Percentiles rank a stretch among this genome's conserved stretches.
Evolutionary conservation across 768 basidiomycete species (phyloP).

Genomic region (Mycena floridula): DNA sequence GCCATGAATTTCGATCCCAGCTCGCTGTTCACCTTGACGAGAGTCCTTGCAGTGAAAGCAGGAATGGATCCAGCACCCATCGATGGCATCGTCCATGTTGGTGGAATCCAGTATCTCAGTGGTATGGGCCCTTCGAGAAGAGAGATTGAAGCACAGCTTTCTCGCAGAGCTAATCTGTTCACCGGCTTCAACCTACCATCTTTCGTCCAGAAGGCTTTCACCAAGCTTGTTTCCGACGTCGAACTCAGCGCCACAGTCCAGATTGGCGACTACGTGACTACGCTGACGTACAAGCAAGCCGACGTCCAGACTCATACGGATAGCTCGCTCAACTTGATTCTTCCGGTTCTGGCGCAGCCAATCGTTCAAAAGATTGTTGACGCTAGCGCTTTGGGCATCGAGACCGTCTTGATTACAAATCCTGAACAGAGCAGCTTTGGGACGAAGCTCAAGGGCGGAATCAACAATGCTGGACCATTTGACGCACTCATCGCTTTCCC

Average conservation of each 20-base stretch:
- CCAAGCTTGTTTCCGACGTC: conserved; percentile 56
- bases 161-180: conserved; percentile 27
- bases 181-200: conserved; percentile 59
- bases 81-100: conserved; percentile 59
- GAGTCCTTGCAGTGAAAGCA: conserved; percentile 59
- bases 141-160: conserved; percentile 36
- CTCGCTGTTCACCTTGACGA: conserved; percentile 64
- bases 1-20: conserved; percentile 65
- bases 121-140: conserved; percentile 22
- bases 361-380: conserved; percentile 70
- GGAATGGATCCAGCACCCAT: conserved; percentile 54
- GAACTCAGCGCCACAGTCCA: conserved; percentile 45
- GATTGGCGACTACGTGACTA: conserved; percentile 63
- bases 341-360: conserved; percentile 65
- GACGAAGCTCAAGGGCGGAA: conserved; percentile 50
- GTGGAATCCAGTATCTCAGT: conserved; percentile 59
- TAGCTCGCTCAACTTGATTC: conserved; percentile 50
- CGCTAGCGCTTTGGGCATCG: conserved; percentile 47
- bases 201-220: conserved; percentile 63
- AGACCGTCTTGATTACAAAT: conserved; percentile 55
- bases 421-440: conserved; percentile 54
- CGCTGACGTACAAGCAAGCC: conserved; percentile 53
- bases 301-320: conserved; percentile 56
- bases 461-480: conserved; percentile 66
- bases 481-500: conserved; percentile 66